Base-by-base conservation (phyloP, 2,329 filamentous ascomycete species). In the Fusarium odoratissimum region DNA sequence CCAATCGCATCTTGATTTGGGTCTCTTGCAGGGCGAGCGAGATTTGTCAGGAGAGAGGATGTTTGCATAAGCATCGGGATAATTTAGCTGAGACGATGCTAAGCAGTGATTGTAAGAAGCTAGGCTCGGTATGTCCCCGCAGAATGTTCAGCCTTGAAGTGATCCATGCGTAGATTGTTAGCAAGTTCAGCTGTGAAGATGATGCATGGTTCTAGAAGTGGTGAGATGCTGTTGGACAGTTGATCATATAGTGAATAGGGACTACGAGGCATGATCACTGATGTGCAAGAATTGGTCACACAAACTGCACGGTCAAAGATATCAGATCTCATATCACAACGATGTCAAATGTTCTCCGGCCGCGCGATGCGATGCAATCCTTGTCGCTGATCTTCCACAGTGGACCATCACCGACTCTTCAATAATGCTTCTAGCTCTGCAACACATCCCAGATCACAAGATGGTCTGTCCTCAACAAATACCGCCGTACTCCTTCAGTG, bases 21-120 rank as follows among this genome's bases (percentile, higher is more conserved):
- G 16, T 23, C 17, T 21, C 35, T 17, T 17, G 31, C 30, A 59
- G 40, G 56, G 42, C 23, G 35, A 45, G n/a, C 58, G 41, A 68
- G 33, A 69, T 57, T 54, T 48, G 38, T 45, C 35, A 41, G 41
- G 54, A 60, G 51, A n/a, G 33, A 31, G n/a, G 4, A n/a, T 35
- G 28, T 57, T 23, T 58, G 51, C 33, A 33, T 45, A 38, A 58
- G 40, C 25, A 38, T 31, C 25, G 25, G 40, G 40, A 45, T 21
- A 41, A 8, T 68, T 13, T 68, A 68, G 57, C 30, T 69, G 64
- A 68, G 51, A 68, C 64, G 37, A 35, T 37, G 46, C n/a, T 38
- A 61, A 48, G 60, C 38, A 66, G n/a, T 38, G 19, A 30, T 23
- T 45, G 30, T 28, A 38, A 25, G 12, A 54, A 68, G 40, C 49